phyloP scores from a whole-genome alignment of 1,284 basidiomycete species.

The Apiotrichum laibachii region DNA sequence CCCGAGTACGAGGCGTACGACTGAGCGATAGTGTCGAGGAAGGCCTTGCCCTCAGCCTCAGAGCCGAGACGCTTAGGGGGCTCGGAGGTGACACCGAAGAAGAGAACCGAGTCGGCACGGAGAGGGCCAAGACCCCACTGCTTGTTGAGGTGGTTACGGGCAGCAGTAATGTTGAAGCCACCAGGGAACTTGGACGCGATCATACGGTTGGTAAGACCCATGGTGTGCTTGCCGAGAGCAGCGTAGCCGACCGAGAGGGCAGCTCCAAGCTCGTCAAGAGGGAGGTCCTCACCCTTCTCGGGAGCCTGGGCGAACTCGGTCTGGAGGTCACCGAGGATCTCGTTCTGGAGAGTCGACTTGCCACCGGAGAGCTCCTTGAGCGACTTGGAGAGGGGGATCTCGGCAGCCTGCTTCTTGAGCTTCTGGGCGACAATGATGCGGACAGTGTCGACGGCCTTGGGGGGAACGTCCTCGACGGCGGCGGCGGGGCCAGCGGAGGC shows the following conservation, averaged over 20 bases:
- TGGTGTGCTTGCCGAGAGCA: conserved; percentile 92
- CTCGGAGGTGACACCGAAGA: conserved; percentile 87
- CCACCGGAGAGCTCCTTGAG: conserved; percentile 98
- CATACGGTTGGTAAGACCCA: conserved; percentile 83
- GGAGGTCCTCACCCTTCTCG: conserved; percentile 96
- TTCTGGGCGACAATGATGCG: conserved; percentile 92
- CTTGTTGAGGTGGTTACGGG: conserved; percentile 84
- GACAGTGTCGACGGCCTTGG: conserved; percentile 88
- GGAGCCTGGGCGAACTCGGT: conserved; percentile 86
- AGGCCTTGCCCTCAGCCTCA: conserved; percentile 87
- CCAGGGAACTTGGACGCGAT: conserved; percentile 97
- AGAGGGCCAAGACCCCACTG: conserved; percentile 88
- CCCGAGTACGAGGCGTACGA: conserved; percentile 83
- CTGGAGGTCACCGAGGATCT: conserved; percentile 89
- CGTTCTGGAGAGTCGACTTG: conserved; percentile 96
- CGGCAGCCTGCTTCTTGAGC: conserved; percentile 88
- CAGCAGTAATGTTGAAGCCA: conserved; percentile 93
- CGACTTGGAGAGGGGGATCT: conserved; percentile 87
- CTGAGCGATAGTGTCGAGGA: conserved; percentile 82
- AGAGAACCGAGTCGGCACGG: conserved; percentile 85
- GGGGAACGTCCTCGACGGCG: conserved; percentile 76
- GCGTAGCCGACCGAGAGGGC: conserved; percentile 76
- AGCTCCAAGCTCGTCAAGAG: conserved; percentile 90
- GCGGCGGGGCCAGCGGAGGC: conserved; percentile 64
- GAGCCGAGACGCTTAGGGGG: conserved; percentile 89